These are phyloP conservation scores for Candida andamanensis DNA, from an alignment of 805 yeast species.

Conservation along the genomic window DNA sequence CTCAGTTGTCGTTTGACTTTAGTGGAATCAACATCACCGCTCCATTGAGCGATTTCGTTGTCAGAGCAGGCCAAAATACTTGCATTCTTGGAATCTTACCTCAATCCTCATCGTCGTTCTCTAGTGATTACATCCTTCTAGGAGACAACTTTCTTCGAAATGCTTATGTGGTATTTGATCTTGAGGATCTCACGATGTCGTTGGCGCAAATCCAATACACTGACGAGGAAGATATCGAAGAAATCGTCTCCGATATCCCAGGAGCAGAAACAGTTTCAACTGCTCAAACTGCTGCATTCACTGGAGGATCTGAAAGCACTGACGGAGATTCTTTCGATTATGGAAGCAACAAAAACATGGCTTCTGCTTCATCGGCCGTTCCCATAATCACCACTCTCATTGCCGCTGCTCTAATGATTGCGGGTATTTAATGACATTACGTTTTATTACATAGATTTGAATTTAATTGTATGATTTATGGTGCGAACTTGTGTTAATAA, in stretches of 20 bases:
- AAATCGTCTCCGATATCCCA: constrained; percentile 27
- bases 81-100: constrained; percentile 26
- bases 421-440: too few species aligned
- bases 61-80: constrained; percentile 10
- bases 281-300: constrained; percentile 32
- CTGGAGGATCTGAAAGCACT: constrained; percentile 8
- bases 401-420: too few species aligned
- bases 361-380: too few species aligned
- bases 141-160: constrained; percentile 65
- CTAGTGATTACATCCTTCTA: constrained; percentile 33
- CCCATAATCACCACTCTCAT: too few species aligned
- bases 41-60: constrained; percentile 35
- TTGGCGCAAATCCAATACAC: constrained; percentile 37
- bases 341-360: too few species aligned
- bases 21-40: constrained; percentile 53
- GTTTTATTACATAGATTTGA: too few species aligned
- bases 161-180: constrained; percentile 61
- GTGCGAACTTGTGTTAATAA: too few species aligned
- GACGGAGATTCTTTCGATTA: too few species aligned
- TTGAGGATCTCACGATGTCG: constrained; percentile 52
- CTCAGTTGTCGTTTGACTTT: constrained; percentile 44
- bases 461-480: too few species aligned
- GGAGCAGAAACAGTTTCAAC: constrained; percentile 42
- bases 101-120: constrained; percentile 10
- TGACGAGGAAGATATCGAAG: constrained; percentile 39